Conservation (phyloP, 106 monocot species). For the Dactylorhiza incarnata region DNA sequence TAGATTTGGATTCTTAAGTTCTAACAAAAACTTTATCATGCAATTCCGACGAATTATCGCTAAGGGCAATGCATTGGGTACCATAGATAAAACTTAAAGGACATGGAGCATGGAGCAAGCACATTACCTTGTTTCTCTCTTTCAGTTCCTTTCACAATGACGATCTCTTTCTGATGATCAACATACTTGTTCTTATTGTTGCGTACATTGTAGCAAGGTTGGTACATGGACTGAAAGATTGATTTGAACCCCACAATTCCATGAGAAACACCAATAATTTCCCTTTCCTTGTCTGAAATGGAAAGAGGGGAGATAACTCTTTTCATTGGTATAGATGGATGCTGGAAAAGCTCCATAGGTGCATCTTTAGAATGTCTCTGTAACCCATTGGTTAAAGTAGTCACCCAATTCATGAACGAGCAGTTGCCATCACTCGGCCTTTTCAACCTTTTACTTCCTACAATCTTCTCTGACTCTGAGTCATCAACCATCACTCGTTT, state of each 20-base stretch:
- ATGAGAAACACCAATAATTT: background rate
- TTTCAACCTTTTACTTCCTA: slow-evolving; percentile 32
- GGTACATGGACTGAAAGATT: slow-evolving; percentile 41
- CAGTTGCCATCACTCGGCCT: slow-evolving; percentile 16
- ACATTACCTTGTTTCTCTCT: background rate
- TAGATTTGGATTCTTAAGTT: too few species aligned
- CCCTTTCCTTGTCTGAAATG: slow-evolving; percentile 3
- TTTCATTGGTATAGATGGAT: slow-evolving; percentile 2
- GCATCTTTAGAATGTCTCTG: slow-evolving; percentile 7
- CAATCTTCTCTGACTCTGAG: background rate
- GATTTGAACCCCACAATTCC: slow-evolving; percentile 34
- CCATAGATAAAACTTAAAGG: background rate
- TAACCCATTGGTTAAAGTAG: slow-evolving; percentile 37
- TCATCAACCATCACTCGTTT: slow-evolving; percentile 34
- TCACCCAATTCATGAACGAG: slow-evolving; percentile 77
- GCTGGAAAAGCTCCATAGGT: slow-evolving; percentile 15
- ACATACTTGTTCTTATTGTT: background rate
- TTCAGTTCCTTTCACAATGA: slow-evolving; percentile 11
- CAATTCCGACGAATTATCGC: background rate
- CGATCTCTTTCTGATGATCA: slow-evolving; percentile 13
- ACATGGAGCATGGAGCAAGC: background rate
- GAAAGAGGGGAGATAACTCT: slow-evolving; percentile 5
- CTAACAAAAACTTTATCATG: background rate
- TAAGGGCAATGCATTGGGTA: background rate
- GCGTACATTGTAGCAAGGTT: slow-evolving; percentile 5